These are phyloP conservation scores for Paecilomyces sp. DNA, from an alignment of 2,329 filamentous ascomycete species.

Conservation along the genomic window DNA sequence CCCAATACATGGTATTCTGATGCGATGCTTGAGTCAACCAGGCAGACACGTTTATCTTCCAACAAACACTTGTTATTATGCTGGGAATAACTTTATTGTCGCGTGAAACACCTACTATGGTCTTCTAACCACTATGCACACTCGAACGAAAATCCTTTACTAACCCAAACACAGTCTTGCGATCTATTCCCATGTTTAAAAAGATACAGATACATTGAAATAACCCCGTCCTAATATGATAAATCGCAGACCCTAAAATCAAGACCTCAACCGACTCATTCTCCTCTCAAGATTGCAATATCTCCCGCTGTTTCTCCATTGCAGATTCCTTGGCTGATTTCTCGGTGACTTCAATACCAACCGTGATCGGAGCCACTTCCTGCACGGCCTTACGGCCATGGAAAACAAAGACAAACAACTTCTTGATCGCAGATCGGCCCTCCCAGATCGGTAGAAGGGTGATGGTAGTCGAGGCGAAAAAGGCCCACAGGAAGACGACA, in stretches of 20 bases:
- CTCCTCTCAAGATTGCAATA: background rate
- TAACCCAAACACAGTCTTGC: too few species aligned
- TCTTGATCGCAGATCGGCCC: background rate
- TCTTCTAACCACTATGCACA: too few species aligned
- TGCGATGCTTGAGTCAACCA: too few species aligned
- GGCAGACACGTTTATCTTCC: too few species aligned
- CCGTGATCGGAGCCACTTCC: background rate
- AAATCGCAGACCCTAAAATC: background rate
- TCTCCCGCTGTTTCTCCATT: background rate
- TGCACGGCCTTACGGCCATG: background rate
- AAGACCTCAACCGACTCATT: background rate
- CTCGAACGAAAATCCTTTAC: too few species aligned
- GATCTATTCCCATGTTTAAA: too few species aligned
- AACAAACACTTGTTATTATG: too few species aligned
- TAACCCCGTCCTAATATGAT: too few species aligned
- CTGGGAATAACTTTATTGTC: too few species aligned
- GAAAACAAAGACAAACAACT: background rate
- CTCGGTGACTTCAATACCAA: background rate
- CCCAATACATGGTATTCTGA: too few species aligned
- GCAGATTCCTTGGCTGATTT: background rate
- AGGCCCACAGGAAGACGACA: constrained; percentile 16
- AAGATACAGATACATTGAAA: too few species aligned
- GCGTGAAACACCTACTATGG: too few species aligned
- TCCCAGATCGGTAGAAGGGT: background rate
- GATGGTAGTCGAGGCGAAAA: constrained; percentile 10